Evolutionary conservation across 257 asterid genomes (phyloP).

Genomic region (Scutellaria minor): DNA sequence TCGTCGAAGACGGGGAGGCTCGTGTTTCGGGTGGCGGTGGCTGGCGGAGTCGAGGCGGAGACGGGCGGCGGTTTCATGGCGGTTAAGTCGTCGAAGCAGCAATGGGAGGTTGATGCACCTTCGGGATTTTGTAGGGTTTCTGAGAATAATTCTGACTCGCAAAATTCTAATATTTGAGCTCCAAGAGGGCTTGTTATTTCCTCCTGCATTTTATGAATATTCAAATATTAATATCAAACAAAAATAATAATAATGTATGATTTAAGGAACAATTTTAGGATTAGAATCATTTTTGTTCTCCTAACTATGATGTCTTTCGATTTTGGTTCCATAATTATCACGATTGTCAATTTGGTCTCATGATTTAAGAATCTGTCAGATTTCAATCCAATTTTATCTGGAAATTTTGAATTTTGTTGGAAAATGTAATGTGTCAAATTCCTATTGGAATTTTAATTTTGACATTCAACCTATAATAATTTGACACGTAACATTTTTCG

Average conservation of each 20-base stretch:
- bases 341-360: no score
- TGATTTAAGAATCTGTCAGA: no score
- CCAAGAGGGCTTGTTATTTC: conserved; percentile 64
- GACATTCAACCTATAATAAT: no score
- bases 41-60: conserved; percentile 3
- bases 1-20: conserved; percentile 51
- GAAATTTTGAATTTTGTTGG: no score
- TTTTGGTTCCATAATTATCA: no score
- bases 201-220: conserved; percentile 44
- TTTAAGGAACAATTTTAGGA: no score
- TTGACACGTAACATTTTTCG: no score
- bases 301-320: no score
- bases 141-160: conserved; percentile 64
- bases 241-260: background rate
- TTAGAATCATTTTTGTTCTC: no score
- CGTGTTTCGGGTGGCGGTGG: conserved; percentile 13
- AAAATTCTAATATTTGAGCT: conserved; percentile 65
- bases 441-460: no score
- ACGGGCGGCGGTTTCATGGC: conserved; percentile 8
- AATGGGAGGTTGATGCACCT: conserved; percentile 67
- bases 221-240: background rate
- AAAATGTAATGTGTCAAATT: no score
- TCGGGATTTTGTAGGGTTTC: conserved; percentile 69
- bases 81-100: conserved; percentile 57
- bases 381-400: no score